A percentile compares a stretch with the other conserved stretches of the same genome.
Conservation (phyloP, 116 monocot genomes). For the Phalaenopsis hybrid region DNA sequence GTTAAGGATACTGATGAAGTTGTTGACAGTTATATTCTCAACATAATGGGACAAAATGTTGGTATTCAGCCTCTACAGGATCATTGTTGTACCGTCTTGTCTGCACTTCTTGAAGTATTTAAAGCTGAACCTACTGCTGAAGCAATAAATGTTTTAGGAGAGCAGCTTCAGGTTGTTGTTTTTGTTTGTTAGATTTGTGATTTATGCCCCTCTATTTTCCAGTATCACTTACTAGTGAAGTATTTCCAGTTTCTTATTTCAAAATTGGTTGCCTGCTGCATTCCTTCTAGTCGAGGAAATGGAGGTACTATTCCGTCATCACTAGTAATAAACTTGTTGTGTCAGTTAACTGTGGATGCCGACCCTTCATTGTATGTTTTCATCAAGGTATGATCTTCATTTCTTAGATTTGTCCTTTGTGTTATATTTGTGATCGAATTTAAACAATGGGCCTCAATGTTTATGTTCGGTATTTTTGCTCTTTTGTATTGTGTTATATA, state of each 20-base stretch:
- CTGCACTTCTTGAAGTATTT: constrained; percentile 48
- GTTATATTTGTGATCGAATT: not conserved
- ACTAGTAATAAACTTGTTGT: constrained; percentile 54
- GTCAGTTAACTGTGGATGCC: constrained; percentile 73
- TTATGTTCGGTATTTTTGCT: no score
- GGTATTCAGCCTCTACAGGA: constrained; percentile 45
- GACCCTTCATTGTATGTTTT: constrained; percentile 55
- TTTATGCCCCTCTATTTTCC: not conserved
- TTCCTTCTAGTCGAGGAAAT: constrained; percentile 22
- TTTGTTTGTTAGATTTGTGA: not conserved
- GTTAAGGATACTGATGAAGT: not conserved
- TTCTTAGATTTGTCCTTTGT: not conserved
- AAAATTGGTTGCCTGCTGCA: constrained; percentile 74
- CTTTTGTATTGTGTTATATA: no score
- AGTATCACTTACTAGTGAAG: constrained; percentile 4
- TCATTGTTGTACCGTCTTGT: constrained; percentile 66
- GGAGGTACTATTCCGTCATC: constrained; percentile 27
- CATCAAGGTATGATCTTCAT: constrained; percentile 42
- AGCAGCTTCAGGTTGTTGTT: constrained; percentile 73
- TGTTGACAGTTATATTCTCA: constrained; percentile 73
- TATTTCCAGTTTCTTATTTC: constrained; percentile 65
- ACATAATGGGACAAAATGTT: constrained; percentile 61
- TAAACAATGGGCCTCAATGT: not conserved
- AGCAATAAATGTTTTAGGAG: constrained; percentile 42
- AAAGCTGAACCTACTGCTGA: constrained; percentile 31